A percentile compares a stretch with the other conserved stretches of the same genome.
These are phyloP conservation scores for Daedalea quercina DNA, from an alignment of 768 basidiomycete genomes.

Conservation along the genomic window DNA sequence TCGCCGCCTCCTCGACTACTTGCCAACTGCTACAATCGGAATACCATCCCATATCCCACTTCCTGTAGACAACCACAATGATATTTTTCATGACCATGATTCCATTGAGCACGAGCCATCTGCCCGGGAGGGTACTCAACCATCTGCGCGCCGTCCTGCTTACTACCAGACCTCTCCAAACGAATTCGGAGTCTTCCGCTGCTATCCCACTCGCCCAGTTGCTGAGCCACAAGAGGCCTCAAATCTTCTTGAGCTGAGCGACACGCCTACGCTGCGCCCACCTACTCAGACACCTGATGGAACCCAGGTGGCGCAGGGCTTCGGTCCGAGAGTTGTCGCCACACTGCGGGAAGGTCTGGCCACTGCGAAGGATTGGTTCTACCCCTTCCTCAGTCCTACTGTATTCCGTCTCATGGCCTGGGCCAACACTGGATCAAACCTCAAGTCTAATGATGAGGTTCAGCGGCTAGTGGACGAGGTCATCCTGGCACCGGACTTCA, in stretches of 20 bases:
- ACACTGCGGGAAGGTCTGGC: not conserved
- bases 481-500: conserved; percentile 1
- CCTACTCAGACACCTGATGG: not conserved
- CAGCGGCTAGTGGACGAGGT: conserved; percentile 19
- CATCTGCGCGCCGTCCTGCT: not conserved
- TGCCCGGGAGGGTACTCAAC: not conserved
- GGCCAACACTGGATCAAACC: conserved; percentile 21
- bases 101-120: not conserved
- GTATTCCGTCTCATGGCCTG: conserved; percentile 23
- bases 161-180: not conserved
- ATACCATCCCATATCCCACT: not conserved
- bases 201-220: not conserved
- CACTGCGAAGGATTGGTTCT: not conserved
- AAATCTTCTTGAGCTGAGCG: not conserved
- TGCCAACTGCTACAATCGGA: not conserved
- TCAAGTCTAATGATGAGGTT: conserved; percentile 22
- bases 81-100: not conserved
- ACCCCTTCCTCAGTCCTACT: conserved; percentile 12
- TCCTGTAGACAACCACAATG: not conserved
- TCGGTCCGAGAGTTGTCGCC: too few species aligned
- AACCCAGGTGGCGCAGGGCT: too few species aligned
- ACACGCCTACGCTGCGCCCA: not conserved
- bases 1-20: not conserved
- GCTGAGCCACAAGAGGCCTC: not conserved
- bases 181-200: not conserved